Conservation (phyloP, 192 early-diverging fungal genomes). For the Linnemannia elongata region DNA sequence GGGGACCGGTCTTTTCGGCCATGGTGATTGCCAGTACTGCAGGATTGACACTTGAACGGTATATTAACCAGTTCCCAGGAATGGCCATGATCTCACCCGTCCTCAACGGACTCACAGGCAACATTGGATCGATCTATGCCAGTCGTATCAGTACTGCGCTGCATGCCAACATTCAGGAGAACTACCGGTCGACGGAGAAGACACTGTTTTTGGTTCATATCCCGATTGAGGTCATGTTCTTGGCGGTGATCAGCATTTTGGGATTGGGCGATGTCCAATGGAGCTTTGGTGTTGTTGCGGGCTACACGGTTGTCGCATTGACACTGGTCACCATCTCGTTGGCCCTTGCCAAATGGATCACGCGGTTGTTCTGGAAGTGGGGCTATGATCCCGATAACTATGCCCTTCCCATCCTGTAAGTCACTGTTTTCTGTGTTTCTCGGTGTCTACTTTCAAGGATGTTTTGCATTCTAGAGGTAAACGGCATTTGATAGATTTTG, state of each 20-base stretch:
- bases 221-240: slow-evolving; percentile 76
- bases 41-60: slow-evolving; percentile 77
- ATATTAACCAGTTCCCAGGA: slow-evolving; percentile 73
- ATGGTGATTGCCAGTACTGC: slow-evolving; percentile 80
- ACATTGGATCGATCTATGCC: slow-evolving; percentile 84
- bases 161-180: slow-evolving; percentile 66
- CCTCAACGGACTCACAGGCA: slow-evolving; percentile 79
- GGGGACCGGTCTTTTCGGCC: slow-evolving; percentile 82
- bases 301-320: slow-evolving; percentile 28
- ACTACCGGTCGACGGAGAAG: slow-evolving; percentile 67
- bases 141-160: slow-evolving; percentile 82
- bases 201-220: slow-evolving; percentile 78
- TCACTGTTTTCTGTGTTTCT: not conserved
- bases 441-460: not conserved
- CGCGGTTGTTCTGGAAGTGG: slow-evolving; percentile 69
- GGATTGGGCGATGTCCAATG: slow-evolving; percentile 44
- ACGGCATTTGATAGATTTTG: not conserved
- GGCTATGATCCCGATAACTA: slow-evolving; percentile 86
- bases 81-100: slow-evolving; percentile 80
- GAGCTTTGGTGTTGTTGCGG: slow-evolving; percentile 37
- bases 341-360: slow-evolving; percentile 69
- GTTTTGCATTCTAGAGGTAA: not conserved
- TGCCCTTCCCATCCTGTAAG: slow-evolving; percentile 73
- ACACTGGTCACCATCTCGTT: slow-evolving; percentile 63
- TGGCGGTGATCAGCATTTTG: slow-evolving; percentile 53